phyloP scores from a whole-genome alignment of 106 monocot species.

The Gastrodia elata region DNA sequence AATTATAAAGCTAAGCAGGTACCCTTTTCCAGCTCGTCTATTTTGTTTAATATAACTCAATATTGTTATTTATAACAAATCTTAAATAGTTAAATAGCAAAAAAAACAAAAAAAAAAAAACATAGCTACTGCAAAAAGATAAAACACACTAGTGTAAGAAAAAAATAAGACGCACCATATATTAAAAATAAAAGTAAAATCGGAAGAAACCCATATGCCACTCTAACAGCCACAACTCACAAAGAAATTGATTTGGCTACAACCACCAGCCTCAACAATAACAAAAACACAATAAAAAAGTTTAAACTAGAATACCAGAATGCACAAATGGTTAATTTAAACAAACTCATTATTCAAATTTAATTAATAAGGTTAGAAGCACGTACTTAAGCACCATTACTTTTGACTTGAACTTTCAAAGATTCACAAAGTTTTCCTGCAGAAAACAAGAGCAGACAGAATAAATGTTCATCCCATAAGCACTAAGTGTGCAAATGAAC shows the following conservation, averaged over 20 bases:
- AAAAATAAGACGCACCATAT: too few relatives aligned
- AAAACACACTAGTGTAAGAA: too few relatives aligned
- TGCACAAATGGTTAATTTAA: not conserved
- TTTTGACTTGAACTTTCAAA: not conserved
- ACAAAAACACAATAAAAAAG: not conserved
- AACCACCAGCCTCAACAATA: too few relatives aligned
- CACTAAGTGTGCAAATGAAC: too few relatives aligned
- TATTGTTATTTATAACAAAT: not conserved
- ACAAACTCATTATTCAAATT: not conserved
- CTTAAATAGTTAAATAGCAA: not conserved
- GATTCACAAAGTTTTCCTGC: not conserved
- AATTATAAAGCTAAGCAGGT: not conserved
- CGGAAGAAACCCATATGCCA: too few relatives aligned
- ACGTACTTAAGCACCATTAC: slow-evolving; percentile 4
- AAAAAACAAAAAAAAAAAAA: not conserved
- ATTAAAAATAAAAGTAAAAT: too few relatives aligned
- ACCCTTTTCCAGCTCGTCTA: not conserved
- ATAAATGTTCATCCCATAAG: too few relatives aligned
- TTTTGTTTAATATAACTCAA: not conserved
- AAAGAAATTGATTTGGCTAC: too few relatives aligned
- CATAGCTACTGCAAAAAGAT: not conserved
- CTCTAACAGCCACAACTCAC: too few relatives aligned
- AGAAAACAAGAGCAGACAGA: not conserved
- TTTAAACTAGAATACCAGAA: not conserved
- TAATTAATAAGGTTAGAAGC: not conserved